phyloP scores from a whole-genome alignment of 2,329 filamentous ascomycete genomes.

The Metarhizium guizhouense region DNA sequence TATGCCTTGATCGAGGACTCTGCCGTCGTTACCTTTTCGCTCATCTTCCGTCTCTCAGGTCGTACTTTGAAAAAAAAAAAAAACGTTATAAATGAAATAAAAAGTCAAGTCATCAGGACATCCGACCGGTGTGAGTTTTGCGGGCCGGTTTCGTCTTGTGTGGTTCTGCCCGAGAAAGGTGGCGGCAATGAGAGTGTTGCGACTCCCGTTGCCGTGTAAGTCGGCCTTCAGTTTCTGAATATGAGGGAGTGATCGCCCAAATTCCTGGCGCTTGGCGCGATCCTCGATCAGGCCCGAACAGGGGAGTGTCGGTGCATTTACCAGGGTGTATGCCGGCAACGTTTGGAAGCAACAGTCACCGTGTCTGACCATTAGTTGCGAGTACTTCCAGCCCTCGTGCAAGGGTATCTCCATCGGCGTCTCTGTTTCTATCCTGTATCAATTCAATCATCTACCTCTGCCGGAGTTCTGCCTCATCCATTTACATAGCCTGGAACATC shows the following conservation, averaged over 20 bases:
- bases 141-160: not conserved
- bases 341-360: not conserved
- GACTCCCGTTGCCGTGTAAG: not conserved
- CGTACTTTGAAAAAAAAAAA: not conserved
- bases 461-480: not conserved
- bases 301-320: conserved; percentile 3
- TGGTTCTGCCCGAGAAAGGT: conserved; percentile 2
- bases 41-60: not conserved
- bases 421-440: not conserved
- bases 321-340: conserved; percentile 2
- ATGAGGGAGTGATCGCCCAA: conserved; percentile 5
- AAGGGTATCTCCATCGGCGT: not conserved
- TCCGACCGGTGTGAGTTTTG: not conserved
- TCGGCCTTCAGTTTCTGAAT: conserved; percentile 3
- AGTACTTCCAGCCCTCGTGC: not conserved
- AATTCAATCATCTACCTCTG: not conserved
- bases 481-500: not conserved
- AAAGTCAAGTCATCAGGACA: not conserved
- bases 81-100: not conserved
- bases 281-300: conserved; percentile 7
- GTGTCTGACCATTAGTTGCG: conserved; percentile 1
- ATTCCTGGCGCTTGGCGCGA: conserved; percentile 10
- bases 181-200: conserved; percentile 1
- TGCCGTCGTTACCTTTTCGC: not conserved
- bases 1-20: not conserved